Percentiles rank a stretch among this genome's conserved stretches.
Conservation (phyloP, 164 flowering plant genomes). For the Protea cynaroides region DNA sequence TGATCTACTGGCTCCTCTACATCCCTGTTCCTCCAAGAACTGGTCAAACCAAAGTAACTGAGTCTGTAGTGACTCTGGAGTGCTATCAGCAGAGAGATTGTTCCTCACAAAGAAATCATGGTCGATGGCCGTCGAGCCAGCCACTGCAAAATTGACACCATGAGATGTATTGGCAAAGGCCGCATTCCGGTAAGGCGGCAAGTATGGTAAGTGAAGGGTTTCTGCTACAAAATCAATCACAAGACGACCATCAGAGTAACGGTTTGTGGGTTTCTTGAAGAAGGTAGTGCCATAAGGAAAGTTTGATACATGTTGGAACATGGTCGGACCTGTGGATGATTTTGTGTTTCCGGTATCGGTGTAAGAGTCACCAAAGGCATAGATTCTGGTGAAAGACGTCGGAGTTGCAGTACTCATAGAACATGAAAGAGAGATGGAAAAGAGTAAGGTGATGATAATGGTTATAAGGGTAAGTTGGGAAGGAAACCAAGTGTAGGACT, state of each 20-base stretch:
- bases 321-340: conserved; percentile 25
- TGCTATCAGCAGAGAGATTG: conserved; percentile 35
- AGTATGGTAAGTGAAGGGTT: conserved; percentile 37
- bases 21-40: conserved; percentile 39
- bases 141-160: conserved; percentile 73
- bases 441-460: conserved; percentile 1
- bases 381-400: conserved; percentile 36
- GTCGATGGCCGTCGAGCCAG: conserved; percentile 50
- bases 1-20: conserved; percentile 17
- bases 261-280: conserved; percentile 35
- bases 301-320: conserved; percentile 27
- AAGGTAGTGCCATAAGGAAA: conserved; percentile 38
- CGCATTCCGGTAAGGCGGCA: no score
- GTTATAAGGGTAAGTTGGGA: background rate
- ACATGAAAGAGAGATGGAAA: conserved; percentile 6
- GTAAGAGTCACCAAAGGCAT: conserved; percentile 70
- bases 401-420: conserved; percentile 1
- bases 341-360: conserved; percentile 72
- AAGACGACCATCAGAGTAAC: conserved; percentile 55
- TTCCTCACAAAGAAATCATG: conserved; percentile 30
- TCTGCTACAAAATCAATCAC: conserved; percentile 59
- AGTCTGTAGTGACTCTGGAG: conserved; percentile 60
- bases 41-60: conserved; percentile 59
- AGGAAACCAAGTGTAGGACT: no score
- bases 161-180: conserved; percentile 25